Evolutionary conservation across 495 filamentous ascomycete genomes (phyloP).

Genomic region (Cetradonia linearis): DNA sequence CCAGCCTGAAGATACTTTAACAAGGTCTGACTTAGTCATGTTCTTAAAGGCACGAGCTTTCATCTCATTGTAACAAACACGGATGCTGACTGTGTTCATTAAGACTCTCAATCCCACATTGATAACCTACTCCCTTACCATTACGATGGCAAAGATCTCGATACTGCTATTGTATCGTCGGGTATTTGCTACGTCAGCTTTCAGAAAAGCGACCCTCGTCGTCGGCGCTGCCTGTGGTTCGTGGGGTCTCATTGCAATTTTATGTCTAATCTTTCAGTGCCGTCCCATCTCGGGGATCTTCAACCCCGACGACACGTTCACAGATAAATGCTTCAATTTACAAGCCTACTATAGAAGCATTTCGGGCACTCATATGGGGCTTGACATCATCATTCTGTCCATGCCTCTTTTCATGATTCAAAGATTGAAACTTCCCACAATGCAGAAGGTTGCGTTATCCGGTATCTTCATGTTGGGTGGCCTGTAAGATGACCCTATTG

Average conservation of each 20-base stretch:
- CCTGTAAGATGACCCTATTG: conserved; percentile 21
- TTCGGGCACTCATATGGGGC: conserved; percentile 36
- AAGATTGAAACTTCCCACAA: conserved; percentile 18
- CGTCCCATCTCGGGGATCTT: conserved; percentile 35
- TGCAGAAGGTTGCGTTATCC: conserved; percentile 21
- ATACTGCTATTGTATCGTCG: conserved; percentile 33
- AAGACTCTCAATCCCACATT: conserved; percentile 31
- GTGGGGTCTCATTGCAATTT: conserved; percentile 35
- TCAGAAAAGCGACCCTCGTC: conserved; percentile 26
- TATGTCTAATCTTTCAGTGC: conserved; percentile 39
- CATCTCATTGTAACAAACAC: neutral
- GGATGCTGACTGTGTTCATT: neutral
- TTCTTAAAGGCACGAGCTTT: conserved; percentile 7
- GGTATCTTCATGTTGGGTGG: conserved; percentile 26
- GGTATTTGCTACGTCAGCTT: conserved; percentile 28
- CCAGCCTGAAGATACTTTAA: neutral
- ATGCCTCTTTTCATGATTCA: conserved; percentile 30
- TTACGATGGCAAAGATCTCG: conserved; percentile 30
- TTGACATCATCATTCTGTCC: conserved; percentile 37
- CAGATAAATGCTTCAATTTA: conserved; percentile 36
- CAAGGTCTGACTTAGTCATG: conserved; percentile 1
- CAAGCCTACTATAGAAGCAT: conserved; percentile 35
- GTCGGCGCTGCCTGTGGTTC: conserved; percentile 31
- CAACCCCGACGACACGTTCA: conserved; percentile 24
- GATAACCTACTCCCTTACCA: conserved; percentile 30